Conservation (phyloP, 441 rosid species). For the Hura crepitans region DNA sequence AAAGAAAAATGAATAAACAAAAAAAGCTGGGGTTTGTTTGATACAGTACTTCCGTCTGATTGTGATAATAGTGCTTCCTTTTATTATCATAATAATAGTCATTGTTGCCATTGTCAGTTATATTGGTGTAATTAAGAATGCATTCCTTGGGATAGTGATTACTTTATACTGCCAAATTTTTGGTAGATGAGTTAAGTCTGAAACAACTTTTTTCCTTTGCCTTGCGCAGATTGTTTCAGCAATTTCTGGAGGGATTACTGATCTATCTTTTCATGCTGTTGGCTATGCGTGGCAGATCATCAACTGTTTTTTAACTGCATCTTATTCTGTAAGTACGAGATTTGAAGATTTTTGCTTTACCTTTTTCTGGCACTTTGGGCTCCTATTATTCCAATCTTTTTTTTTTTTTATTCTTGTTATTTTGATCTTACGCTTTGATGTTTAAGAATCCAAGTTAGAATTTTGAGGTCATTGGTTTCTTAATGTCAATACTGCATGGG, state of each 20-base stretch:
- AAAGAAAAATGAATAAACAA: background rate
- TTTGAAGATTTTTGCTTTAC: conserved; percentile 6
- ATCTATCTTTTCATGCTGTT: conserved; percentile 79
- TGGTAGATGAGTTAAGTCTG: background rate
- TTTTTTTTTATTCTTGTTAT: background rate
- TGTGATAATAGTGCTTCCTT: background rate
- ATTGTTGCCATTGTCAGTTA: background rate
- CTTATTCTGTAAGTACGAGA: conserved; percentile 76
- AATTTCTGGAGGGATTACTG: conserved; percentile 93
- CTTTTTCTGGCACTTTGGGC: background rate
- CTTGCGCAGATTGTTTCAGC: conserved; percentile 82
- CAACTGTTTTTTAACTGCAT: conserved; percentile 87
- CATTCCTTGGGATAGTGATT: background rate
- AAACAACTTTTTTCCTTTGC: conserved; percentile 17
- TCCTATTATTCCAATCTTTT: background rate
- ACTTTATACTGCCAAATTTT: background rate
- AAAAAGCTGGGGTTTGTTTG: background rate
- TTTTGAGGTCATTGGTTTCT: background rate
- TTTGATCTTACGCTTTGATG: background rate
- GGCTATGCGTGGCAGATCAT: conserved; percentile 93
- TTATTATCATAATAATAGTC: background rate
- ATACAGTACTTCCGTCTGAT: too few species aligned
- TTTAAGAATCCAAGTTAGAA: background rate
- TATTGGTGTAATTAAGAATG: background rate
- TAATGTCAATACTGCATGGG: background rate